Evolutionary conservation across 768 basidiomycete genomes (phyloP).

Genomic region (Hydnum rufescens): DNA sequence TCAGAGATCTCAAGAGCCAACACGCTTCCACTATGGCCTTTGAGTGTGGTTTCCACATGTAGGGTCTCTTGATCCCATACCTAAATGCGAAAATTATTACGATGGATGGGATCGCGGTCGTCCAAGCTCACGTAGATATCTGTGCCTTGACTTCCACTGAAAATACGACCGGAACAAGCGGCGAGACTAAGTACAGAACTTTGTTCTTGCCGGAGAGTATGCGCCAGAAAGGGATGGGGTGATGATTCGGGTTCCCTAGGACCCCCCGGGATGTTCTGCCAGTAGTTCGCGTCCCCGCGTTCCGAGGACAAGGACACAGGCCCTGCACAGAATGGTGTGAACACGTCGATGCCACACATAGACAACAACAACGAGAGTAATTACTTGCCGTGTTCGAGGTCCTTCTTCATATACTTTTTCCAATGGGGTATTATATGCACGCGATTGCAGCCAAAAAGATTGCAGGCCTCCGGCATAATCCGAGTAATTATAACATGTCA

Average conservation of each 20-base stretch:
- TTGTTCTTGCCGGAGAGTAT: conserved; percentile 48
- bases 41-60: conserved; percentile 42
- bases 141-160: conserved; percentile 59
- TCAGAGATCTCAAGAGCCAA: conserved; percentile 57
- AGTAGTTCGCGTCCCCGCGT: too few relatives aligned
- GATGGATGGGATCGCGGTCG: conserved; percentile 5
- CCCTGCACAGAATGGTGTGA: too few relatives aligned
- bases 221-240: conserved; percentile 31
- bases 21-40: conserved; percentile 72
- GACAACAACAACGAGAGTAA: too few relatives aligned
- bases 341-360: too few relatives aligned
- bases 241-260: neutral
- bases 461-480: too few relatives aligned
- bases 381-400: too few relatives aligned
- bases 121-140: conserved; percentile 43
- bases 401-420: too few relatives aligned
- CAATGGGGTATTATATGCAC: too few relatives aligned
- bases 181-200: conserved; percentile 60
- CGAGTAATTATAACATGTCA: too few relatives aligned
- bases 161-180: conserved; percentile 53
- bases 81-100: conserved; percentile 23
- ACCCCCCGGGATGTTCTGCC: neutral
- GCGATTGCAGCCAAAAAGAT: too few relatives aligned
- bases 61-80: conserved; percentile 71
- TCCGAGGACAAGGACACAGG: too few relatives aligned